Evolutionary conservation across 176 grass and related monocot species (phyloP), one percentile per base, ranked within the genome.

Genomic region (Oryza punctata): DNA sequence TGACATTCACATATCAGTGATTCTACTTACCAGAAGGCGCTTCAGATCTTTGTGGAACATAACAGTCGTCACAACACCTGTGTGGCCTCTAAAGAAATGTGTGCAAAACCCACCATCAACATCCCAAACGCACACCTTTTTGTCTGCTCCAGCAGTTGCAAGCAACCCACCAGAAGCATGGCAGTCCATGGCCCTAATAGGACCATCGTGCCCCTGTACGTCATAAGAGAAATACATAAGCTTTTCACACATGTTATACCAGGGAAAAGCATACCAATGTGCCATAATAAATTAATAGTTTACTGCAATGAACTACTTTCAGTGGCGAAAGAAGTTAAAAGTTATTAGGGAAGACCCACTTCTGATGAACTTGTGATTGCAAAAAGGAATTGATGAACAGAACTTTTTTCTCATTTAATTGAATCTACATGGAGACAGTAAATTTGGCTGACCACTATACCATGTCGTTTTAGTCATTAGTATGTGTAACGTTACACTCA

Each of bases 31-130:
- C 85, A 98, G 75, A 88, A 98, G 94, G 21, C 72, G 69, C 44
- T 98, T 91, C 29, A 91, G 87, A 89, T 94, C 91, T 70, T 76
- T 90, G 77, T 98, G 95, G 89, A 98, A 98, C 72, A 93, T 88
- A 84, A 98, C 67, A 19, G 78, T 85, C 0, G 91, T 98, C 70
- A 98, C 89, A 88, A 98, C 79, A 6, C 89, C 95, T 74, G 87
- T 85, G 47, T 98, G 92, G 24, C 95, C 95, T 90, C 86, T 94
- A 77, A 98, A 93, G 80, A 95, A 98, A 91, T 95, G 92, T 10
- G 92, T 98, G 87, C 95, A 98, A 80, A 98, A 98, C n/a, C 95
- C 95, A 73, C 95, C 95, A 85, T 95, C 92, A 13, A 98, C 90
- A 87, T 98, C 95, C 92, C 95, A 98, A 35, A 95, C 76, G 65